These are phyloP conservation scores for Penicillium cataractarum DNA, from an alignment of 495 filamentous ascomycete genomes.

Conservation along the genomic window DNA sequence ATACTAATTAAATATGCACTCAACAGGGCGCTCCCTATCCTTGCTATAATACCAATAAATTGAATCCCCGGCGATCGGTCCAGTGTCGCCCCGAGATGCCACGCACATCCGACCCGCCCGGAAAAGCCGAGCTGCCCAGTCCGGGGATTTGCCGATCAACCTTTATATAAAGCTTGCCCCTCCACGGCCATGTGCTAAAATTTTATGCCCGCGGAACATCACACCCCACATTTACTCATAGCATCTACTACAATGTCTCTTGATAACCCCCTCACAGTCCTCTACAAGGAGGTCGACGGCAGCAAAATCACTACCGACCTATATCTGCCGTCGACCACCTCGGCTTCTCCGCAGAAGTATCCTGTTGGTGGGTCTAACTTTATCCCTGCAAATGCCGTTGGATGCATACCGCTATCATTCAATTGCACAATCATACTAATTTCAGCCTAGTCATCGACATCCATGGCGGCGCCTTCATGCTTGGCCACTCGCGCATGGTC, in stretches of 20 bases:
- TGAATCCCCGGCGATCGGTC: neutral
- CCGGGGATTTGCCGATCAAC: slow-evolving; percentile 9
- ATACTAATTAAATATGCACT: too few species aligned
- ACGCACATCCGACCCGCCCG: slow-evolving; percentile 12
- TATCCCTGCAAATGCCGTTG: neutral
- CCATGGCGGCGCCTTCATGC: slow-evolving; percentile 47
- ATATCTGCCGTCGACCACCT: slow-evolving; percentile 30
- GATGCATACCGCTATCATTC: neutral
- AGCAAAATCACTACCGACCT: slow-evolving; percentile 39
- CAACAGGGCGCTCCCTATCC: too few species aligned
- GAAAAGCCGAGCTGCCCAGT: slow-evolving; percentile 17
- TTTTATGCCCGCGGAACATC: neutral
- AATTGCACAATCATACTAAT: neutral
- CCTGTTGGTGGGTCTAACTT: slow-evolving; percentile 33
- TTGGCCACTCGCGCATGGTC: slow-evolving; percentile 39
- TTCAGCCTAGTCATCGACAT: slow-evolving; percentile 37
- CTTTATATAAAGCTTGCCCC: slow-evolving; percentile 8
- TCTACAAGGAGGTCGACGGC: slow-evolving; percentile 34
- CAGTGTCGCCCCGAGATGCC: neutral
- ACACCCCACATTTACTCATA: neutral
- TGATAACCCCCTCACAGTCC: slow-evolving; percentile 27
- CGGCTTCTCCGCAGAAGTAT: slow-evolving; percentile 17
- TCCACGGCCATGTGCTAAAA: neutral
- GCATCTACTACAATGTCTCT: slow-evolving; percentile 18
- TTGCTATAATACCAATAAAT: too few species aligned